Base-by-base conservation (phyloP, 805 yeast species). In the Spathaspora gorwiae region DNA sequence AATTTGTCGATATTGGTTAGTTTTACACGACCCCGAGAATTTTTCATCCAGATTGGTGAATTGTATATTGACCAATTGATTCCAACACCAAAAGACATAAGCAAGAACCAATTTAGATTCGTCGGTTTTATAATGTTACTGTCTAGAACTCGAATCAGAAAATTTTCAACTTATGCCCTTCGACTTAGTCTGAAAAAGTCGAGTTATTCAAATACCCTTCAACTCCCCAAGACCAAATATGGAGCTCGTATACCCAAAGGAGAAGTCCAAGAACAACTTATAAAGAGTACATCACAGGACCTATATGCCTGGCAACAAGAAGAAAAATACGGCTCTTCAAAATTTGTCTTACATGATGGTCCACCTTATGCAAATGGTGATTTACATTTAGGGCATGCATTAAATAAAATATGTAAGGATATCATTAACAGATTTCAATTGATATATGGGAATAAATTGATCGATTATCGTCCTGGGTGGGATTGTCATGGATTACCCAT, bases 281-380 rank as follows among this genome's bases (percentile, higher is more conserved):
- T 81, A 10, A 79, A 82, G 9, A 72, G 75, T 48, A 64, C 83
- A 0, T 78, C 90, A 2, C 71, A 75, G 24, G 70, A 74, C 1
- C 67, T 92, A 13, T 92, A 92, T 62, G 55, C 68, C 10, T 76
- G 88, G 81, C 97, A 68, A 42, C 53, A 57, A 26, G 42, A 50
- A 2, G 40, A 62, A 10, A 29, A 29, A 29, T 1, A 29, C 3
- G 47, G 47, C 50, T n/a, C 65, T 70, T 40, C 32, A 39, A 39
- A 45, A 6, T 92, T 85, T 54, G 75, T 84, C 1, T 67, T 94
- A 1, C 97, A 90, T 54, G 99, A 94, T 65, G 99, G 99, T 0
- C 99, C 99, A 0, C 99, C 99, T 0, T 94, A 92, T 65, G 98
- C 99, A 10, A 94, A 94, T 60, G 99, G 98, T 3, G 89, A 84